A percentile compares a stretch with the other conserved stretches of the same genome.
Evolutionary conservation across 495 filamentous ascomycete genomes (phyloP).

Genomic region (Penicillium ochrochloron): DNA sequence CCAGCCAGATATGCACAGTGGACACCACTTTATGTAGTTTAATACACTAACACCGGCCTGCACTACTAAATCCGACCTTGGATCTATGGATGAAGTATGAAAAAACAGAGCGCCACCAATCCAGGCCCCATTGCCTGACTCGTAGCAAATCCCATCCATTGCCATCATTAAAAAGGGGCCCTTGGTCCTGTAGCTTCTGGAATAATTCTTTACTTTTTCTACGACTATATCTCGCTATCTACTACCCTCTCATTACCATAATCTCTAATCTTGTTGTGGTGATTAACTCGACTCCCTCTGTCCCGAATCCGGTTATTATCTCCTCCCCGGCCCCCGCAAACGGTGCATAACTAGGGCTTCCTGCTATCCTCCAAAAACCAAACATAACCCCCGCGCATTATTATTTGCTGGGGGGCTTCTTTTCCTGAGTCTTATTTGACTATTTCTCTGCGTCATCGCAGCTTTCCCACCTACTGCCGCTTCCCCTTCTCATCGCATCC

Average conservation of each 20-base stretch:
- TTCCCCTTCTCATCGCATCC: not conserved
- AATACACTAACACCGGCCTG: conserved; percentile 12
- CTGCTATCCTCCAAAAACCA: conserved; percentile 2
- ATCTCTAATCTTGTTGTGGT: not conserved
- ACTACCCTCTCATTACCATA: not conserved
- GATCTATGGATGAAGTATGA: not conserved
- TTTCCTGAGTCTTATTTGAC: not conserved
- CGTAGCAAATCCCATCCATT: not conserved
- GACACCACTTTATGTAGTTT: conserved; percentile 6
- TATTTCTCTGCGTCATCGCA: not conserved
- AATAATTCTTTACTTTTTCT: not conserved
- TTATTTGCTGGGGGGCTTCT: not conserved
- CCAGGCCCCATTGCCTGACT: conserved; percentile 9
- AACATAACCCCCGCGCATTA: conserved; percentile 1
- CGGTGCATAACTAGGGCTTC: conserved; percentile 16
- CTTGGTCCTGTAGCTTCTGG: not conserved
- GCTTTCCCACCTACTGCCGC: not conserved
- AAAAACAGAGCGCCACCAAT: conserved; percentile 15
- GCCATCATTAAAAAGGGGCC: conserved; percentile 10
- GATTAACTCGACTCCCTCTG: not conserved
- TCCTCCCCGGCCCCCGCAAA: conserved; percentile 18
- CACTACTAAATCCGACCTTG: not conserved
- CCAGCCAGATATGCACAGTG: conserved; percentile 14
- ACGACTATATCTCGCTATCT: not conserved
- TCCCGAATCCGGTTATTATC: conserved; percentile 16